phyloP scores from a whole-genome alignment of 495 filamentous ascomycete species.

The Xylaria castorea region DNA sequence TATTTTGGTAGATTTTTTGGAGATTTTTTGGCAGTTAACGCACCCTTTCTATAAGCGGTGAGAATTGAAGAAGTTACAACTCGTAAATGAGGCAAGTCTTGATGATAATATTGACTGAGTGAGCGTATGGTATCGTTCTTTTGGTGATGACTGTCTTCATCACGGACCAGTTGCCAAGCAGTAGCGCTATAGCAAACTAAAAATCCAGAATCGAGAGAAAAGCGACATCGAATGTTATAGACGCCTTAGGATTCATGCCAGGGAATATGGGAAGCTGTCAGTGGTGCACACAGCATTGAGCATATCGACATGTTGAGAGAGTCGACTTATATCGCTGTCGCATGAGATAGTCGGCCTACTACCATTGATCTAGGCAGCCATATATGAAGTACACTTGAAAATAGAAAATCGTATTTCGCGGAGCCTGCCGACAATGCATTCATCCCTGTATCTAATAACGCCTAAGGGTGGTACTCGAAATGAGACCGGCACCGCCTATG shows the following conservation, averaged over 20 bases:
- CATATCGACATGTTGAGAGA: background rate
- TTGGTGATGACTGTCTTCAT: background rate
- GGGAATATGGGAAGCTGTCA: background rate
- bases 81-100: background rate
- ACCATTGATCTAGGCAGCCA: background rate
- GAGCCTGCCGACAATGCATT: background rate
- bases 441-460: background rate
- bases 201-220: background rate
- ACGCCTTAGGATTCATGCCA: background rate
- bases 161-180: background rate
- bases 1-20: background rate
- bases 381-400: background rate
- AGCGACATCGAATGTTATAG: background rate
- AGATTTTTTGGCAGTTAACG: background rate
- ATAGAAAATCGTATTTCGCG: background rate
- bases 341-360: background rate
- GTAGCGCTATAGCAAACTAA: background rate
- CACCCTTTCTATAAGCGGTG: background rate
- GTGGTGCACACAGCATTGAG: background rate
- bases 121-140: background rate
- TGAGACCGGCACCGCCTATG: background rate
- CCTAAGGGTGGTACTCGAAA: background rate
- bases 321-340: background rate
- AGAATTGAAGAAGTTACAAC: background rate
- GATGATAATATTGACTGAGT: background rate